Base-by-base conservation (phyloP, 164 flowering plant species). In the Houttuynia cordata region DNA sequence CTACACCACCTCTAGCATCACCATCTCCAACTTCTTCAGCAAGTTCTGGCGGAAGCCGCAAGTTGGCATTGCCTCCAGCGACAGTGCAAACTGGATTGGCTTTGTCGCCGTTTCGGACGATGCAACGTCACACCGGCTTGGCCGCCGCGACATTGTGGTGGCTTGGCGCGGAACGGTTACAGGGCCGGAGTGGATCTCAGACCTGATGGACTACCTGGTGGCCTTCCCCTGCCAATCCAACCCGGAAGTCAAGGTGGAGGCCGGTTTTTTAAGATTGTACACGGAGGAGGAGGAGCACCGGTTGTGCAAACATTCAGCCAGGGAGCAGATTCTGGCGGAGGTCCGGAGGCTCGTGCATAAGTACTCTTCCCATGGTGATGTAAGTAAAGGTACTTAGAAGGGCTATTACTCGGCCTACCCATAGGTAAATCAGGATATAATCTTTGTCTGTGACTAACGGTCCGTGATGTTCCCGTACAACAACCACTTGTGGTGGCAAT, bases 161-260 rank as follows among this genome's bases (percentile, higher is more conserved):
- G 84, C 90, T 0, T 88, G 96, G 96, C 55, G 97, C 21, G 97
- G 97, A 10, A 91, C 97, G 1, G 90, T 85, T 51, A 88, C 94
- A 0, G 62, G 67, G 0, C 80, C 83, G 0, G 92, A 88, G 62
- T 88, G 96, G 96, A 65, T 86, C 4, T 78, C 75, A 0, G 96
- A 91, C 57, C 24, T 91, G 22, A 82, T 74, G 83, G 81, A 83
- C 66, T 76, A 51, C 61, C 76, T 88, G 0, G 66, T 62, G 13
- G 81, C 90, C 0, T 53, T 81, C 1, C 66, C 79, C 0, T 49
- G 64, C 0, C 74, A 73, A 21, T 84, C 84, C 0, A 91, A 86
- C 66, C 81, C 71, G 1, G 51, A 65, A 0, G 84, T 86, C 2
- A 86, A 83, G 51, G 88, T 78, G 21, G 88, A 91, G 69, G 71